Evolutionary conservation across 2,329 filamentous ascomycete species (phyloP).

Genomic region (Phoma sp.): DNA sequence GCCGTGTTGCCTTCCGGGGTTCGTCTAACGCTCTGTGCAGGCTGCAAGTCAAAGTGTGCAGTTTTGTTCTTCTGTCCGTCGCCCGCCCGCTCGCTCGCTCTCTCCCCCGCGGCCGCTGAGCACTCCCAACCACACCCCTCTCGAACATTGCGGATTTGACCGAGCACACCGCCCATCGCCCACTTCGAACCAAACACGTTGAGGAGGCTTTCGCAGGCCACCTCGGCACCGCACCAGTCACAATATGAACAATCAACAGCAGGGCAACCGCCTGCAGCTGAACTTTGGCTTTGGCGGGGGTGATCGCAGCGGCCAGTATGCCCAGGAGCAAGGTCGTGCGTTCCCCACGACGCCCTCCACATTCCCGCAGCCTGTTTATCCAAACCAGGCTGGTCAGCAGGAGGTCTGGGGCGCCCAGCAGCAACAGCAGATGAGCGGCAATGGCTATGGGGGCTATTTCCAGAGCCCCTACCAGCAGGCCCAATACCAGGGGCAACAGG

Average conservation of each 20-base stretch:
- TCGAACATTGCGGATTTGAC: slow-evolving; percentile 25
- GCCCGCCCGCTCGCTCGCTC: slow-evolving; percentile 16
- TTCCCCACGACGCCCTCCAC: slow-evolving; percentile 83
- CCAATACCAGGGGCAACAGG: slow-evolving; percentile 58
- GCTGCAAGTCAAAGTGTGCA: slow-evolving; percentile 21
- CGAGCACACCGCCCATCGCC: slow-evolving; percentile 15
- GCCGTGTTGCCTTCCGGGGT: slow-evolving; percentile 20
- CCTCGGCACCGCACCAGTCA: slow-evolving; percentile 15
- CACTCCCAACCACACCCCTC: slow-evolving; percentile 14
- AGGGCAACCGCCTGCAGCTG: slow-evolving; percentile 56
- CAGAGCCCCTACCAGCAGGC: slow-evolving; percentile 55
- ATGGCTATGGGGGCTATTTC: slow-evolving; percentile 56
- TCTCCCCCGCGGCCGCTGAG: slow-evolving; percentile 17
- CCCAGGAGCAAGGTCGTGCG: slow-evolving; percentile 54
- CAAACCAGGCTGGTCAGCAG: slow-evolving; percentile 64
- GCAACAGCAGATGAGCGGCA: slow-evolving; percentile 51
- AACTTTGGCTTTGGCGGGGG: slow-evolving; percentile 56
- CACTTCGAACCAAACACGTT: slow-evolving; percentile 12
- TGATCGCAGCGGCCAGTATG: slow-evolving; percentile 48
- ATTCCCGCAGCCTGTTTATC: slow-evolving; percentile 88
- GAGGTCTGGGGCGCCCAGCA: slow-evolving; percentile 63
- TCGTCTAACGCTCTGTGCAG: slow-evolving; percentile 20
- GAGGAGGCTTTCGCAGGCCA: slow-evolving; percentile 8
- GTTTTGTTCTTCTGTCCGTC: slow-evolving; percentile 7
- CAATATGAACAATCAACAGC: slow-evolving; percentile 48